Percentiles rank a stretch among this genome's conserved stretches.
These are phyloP conservation scores for Plectosphaerella sp. DNA, from an alignment of 2,329 filamentous ascomycete genomes.

Conservation along the genomic window DNA sequence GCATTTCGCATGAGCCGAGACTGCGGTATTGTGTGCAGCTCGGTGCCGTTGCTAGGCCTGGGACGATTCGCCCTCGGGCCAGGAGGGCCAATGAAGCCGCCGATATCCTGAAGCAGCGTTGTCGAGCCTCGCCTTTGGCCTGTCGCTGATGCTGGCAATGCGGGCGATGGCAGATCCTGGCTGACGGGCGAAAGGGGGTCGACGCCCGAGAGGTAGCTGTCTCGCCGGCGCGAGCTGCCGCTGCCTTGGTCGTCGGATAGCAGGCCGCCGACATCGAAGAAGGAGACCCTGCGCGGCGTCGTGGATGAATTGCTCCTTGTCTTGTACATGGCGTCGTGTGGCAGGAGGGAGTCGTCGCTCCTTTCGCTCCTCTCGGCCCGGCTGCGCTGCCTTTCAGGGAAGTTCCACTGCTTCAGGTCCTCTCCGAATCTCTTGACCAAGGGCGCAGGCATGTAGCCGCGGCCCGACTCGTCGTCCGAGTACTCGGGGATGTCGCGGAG, in stretches of 20 bases:
- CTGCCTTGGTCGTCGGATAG: conserved; percentile 48
- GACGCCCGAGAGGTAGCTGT: conserved; percentile 36
- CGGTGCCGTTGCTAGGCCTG: conserved; percentile 30
- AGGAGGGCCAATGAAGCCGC: conserved; percentile 45
- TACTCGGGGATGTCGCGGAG: conserved; percentile 36
- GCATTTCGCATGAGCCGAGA: conserved; percentile 25
- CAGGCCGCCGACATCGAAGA: conserved; percentile 81
- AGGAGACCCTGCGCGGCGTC: conserved; percentile 62
- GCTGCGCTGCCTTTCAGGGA: conserved; percentile 34
- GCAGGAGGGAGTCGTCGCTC: conserved; percentile 41
- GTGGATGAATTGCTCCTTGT: conserved; percentile 32
- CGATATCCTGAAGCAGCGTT: conserved; percentile 54
- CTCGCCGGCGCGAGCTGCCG: conserved; percentile 26
- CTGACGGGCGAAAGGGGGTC: conserved; percentile 30
- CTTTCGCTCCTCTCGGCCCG: conserved; percentile 26
- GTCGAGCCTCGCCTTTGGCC: conserved; percentile 51
- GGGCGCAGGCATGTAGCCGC: conserved; percentile 25
- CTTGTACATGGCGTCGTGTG: conserved; percentile 27
- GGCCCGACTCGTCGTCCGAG: not conserved
- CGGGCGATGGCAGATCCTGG: conserved; percentile 30
- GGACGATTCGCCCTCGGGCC: conserved; percentile 24
- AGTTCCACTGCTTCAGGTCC: conserved; percentile 43
- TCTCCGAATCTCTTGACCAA: conserved; percentile 22
- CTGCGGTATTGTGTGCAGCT: conserved; percentile 42
- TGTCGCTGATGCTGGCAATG: conserved; percentile 36